Percentiles rank a stretch among this genome's conserved stretches.
Conservation (phyloP, 2,329 filamentous ascomycete species). For the Microdochium bolleyi region DNA sequence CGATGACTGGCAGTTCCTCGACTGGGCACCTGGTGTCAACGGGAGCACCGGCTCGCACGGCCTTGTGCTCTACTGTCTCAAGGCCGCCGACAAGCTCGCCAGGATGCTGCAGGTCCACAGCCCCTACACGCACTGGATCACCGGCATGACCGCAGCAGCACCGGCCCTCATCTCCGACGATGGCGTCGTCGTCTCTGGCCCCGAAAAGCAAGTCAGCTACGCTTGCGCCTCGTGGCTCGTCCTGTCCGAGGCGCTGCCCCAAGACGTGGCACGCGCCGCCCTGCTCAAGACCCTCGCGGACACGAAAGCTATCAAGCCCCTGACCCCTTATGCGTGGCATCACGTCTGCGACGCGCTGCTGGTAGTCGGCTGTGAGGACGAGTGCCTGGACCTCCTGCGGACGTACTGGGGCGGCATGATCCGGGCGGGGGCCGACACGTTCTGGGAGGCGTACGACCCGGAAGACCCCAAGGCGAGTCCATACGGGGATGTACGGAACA, state of each 20-base stretch:
- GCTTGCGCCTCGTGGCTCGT: slow-evolving; percentile 22
- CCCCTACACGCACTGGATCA: slow-evolving; percentile 11
- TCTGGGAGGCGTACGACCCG: slow-evolving; percentile 22
- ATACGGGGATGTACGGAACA: slow-evolving; percentile 21
- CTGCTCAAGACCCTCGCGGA: slow-evolving; percentile 14
- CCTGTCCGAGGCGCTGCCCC: slow-evolving; percentile 13
- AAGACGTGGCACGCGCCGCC: slow-evolving; percentile 8
- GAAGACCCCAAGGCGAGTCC: slow-evolving; percentile 17
- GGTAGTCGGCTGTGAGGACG: slow-evolving; percentile 12
- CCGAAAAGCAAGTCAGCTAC: slow-evolving; percentile 17
- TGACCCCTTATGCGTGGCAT: slow-evolving; percentile 21
- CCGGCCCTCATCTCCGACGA: slow-evolving; percentile 10
- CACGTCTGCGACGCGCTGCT: slow-evolving; percentile 19
- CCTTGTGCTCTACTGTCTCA: slow-evolving; percentile 18
- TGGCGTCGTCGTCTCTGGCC: slow-evolving; percentile 16
- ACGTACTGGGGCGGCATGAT: slow-evolving; percentile 25
- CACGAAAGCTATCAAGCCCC: slow-evolving; percentile 15
- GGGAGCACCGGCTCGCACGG: slow-evolving; percentile 20
- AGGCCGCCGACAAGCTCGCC: slow-evolving; percentile 17
- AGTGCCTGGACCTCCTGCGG: slow-evolving; percentile 17
- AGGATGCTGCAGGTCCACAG: slow-evolving; percentile 11
- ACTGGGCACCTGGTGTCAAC: slow-evolving; percentile 19
- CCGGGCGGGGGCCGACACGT: slow-evolving; percentile 20
- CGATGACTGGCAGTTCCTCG: slow-evolving; percentile 21
- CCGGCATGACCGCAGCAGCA: slow-evolving; percentile 12